These are phyloP conservation scores for Sanguinoderma infundibulare DNA, from an alignment of 1,284 basidiomycete species.

Conservation along the genomic window DNA sequence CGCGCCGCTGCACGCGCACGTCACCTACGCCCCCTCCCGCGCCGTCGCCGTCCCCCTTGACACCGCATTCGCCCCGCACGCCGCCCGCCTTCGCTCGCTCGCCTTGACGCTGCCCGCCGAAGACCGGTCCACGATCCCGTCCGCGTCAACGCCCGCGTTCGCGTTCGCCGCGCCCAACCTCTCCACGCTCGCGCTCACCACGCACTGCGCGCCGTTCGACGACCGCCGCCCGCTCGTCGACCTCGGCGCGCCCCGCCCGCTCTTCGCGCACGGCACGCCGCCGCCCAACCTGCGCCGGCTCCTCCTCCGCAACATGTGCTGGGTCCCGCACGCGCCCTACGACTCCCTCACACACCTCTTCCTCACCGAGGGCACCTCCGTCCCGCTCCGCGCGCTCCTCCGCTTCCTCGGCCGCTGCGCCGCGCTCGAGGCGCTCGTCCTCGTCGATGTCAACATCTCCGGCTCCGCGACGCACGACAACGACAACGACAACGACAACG, in stretches of 20 bases:
- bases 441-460: slow-evolving; percentile 22
- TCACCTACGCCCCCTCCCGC: slow-evolving; percentile 3
- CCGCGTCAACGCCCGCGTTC: not conserved
- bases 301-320: slow-evolving; percentile 19
- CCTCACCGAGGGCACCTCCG: slow-evolving; percentile 14
- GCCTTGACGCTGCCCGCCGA: slow-evolving; percentile 6
- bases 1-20: slow-evolving; percentile 18
- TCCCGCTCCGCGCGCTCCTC: slow-evolving; percentile 15
- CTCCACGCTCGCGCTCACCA: slow-evolving; percentile 12
- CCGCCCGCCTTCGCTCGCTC: slow-evolving; percentile 9
- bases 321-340: slow-evolving; percentile 14
- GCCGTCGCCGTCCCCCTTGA: not conserved
- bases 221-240: slow-evolving; percentile 20
- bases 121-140: slow-evolving; percentile 4
- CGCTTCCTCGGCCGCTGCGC: slow-evolving; percentile 17
- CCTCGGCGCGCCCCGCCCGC: not conserved
- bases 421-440: slow-evolving; percentile 12
- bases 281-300: slow-evolving; percentile 11
- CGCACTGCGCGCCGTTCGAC: slow-evolving; percentile 13
- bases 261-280: slow-evolving; percentile 10
- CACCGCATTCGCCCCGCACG: slow-evolving; percentile 6
- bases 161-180: slow-evolving; percentile 8
- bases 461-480: not conserved
- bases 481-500: slow-evolving; percentile 1
- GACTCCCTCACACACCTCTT: slow-evolving; percentile 19